These are phyloP conservation scores for Phytophthora podocarpi DNA, from an alignment of 352 stramenopile genomes.

Conservation along the genomic window DNA sequence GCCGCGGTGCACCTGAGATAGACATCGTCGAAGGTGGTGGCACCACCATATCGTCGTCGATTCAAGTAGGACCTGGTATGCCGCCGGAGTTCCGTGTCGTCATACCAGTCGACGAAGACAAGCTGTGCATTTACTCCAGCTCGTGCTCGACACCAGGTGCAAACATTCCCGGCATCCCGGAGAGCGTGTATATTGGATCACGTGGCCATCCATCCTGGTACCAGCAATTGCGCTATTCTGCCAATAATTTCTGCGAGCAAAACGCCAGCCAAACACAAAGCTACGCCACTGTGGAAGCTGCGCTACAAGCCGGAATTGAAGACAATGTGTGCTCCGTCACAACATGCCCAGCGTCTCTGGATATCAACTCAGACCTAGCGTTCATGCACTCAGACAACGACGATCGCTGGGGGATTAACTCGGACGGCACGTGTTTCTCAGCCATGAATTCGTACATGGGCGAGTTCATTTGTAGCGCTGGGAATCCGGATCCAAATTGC, in stretches of 20 bases:
- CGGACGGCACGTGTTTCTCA: slow-evolving; percentile 52
- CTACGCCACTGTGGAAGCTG: slow-evolving; percentile 29
- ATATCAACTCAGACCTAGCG: slow-evolving; percentile 42
- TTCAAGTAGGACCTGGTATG: slow-evolving; percentile 71
- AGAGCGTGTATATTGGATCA: slow-evolving; percentile 42
- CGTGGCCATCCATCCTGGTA: slow-evolving; percentile 68
- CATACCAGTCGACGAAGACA: slow-evolving; percentile 26
- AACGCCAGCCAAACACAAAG: slow-evolving; percentile 35
- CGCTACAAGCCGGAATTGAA: slow-evolving; percentile 31
- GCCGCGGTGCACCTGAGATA: slow-evolving; percentile 93
- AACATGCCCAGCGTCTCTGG: slow-evolving; percentile 46
- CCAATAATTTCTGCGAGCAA: slow-evolving; percentile 58
- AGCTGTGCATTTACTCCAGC: slow-evolving; percentile 54
- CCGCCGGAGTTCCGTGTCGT: slow-evolving; percentile 55
- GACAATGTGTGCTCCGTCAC: slow-evolving; percentile 45
- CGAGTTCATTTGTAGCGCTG: slow-evolving; percentile 51
- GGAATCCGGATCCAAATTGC: slow-evolving; percentile 35
- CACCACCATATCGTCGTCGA: slow-evolving; percentile 71
- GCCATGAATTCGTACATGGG: slow-evolving; percentile 53
- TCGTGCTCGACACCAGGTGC: slow-evolving; percentile 49
- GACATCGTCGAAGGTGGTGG: slow-evolving; percentile 92
- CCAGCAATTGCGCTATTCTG: slow-evolving; percentile 58
- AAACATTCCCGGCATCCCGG: slow-evolving; percentile 53
- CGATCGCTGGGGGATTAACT: slow-evolving; percentile 52
- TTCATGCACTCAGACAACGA: slow-evolving; percentile 26